Conservation (phyloP, 2,329 filamentous ascomycete genomes). For the Trichoderma arundinaceum region DNA sequence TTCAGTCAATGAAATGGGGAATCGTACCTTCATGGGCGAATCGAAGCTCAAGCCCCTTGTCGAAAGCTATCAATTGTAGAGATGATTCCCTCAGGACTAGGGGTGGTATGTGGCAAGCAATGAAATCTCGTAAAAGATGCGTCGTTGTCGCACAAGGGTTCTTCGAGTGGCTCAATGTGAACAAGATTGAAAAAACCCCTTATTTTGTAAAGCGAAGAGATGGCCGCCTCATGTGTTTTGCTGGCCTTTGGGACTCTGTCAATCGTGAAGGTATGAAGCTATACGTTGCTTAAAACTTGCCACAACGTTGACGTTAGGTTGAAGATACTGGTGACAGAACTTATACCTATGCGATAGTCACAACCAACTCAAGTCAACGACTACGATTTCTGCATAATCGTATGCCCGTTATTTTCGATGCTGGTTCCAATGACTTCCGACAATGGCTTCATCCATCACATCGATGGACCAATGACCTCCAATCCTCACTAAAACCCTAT, state of each 20-base stretch:
- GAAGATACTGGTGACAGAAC: conserved; percentile 61
- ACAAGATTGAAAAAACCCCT: conserved; percentile 76
- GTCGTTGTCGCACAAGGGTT: conserved; percentile 90
- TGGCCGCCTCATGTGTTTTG: conserved; percentile 83
- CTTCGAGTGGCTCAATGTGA: conserved; percentile 92
- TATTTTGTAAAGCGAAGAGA: conserved; percentile 85
- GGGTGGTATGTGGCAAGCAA: conserved; percentile 86
- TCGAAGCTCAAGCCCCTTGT: conserved; percentile 76
- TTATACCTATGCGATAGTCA: conserved; percentile 94
- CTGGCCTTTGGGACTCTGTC: conserved; percentile 90
- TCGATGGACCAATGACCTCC: conserved; percentile 80
- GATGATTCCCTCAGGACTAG: conserved; percentile 80
- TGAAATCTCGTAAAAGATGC: conserved; percentile 90
- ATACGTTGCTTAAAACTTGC: not conserved
- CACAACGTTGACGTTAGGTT: conserved; percentile 1
- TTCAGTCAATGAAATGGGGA: conserved; percentile 97
- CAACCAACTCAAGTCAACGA: conserved; percentile 82
- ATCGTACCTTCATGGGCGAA: conserved; percentile 94
- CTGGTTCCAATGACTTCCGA: conserved; percentile 70
- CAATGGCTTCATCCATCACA: conserved; percentile 79
- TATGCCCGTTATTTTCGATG: conserved; percentile 92
- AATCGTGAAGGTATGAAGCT: conserved; percentile 68
- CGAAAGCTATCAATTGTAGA: conserved; percentile 92
- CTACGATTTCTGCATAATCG: conserved; percentile 88
- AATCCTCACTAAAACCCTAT: conserved; percentile 79